Evolutionary conservation across 2,329 filamentous ascomycete genomes (phyloP), one percentile per base, ranked within the genome.

Genomic region (Didymella keratinophila): DNA sequence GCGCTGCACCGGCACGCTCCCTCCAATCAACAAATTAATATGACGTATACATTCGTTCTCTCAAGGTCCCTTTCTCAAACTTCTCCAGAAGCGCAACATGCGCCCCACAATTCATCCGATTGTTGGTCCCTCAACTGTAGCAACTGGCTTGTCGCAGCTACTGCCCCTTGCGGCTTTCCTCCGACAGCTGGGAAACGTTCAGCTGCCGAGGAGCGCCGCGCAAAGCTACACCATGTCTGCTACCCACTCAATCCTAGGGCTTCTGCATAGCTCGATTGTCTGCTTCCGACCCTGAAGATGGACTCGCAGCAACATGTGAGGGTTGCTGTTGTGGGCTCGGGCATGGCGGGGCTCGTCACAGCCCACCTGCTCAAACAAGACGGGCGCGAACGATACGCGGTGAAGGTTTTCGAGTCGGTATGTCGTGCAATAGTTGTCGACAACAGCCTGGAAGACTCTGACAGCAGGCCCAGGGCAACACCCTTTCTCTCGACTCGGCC

Each of bases 311-410:
- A 49, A 41, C 59, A 49, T 37, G 27, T 60, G 25, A 56, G 56
- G 6, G 80, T 83, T 25, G 81, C 80, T 41, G 70, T 84, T 32
- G 71, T 84, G 27, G 81, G 82, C 50, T 80, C 80, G 1, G 81
- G 82, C 16, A 79, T 84, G 75, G 81, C 82, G 4, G 81, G 82
- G 12, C 70, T 83, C 51, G 76, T 78, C n/a, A 77, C 76, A 9
- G 81, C 80, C 16, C 78, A 81, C 65, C 70, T 83, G 27, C 72
- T 83, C 21, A 68, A 75, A 39, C 70, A 73, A 34, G 81, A 83
- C 67, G 53, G 56, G 1, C 58, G 72, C 56, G 61, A 72, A 14
- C 73, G 80, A 49, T 84, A 78, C 62, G 61, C 73, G 11, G 80
- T 83, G 25, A 73, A 75, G 47, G 59, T 83, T 7, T 79, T 82